Base-by-base conservation (phyloP, 371 early-diverging fungal species). In the Haplosporangium sp. region DNA sequence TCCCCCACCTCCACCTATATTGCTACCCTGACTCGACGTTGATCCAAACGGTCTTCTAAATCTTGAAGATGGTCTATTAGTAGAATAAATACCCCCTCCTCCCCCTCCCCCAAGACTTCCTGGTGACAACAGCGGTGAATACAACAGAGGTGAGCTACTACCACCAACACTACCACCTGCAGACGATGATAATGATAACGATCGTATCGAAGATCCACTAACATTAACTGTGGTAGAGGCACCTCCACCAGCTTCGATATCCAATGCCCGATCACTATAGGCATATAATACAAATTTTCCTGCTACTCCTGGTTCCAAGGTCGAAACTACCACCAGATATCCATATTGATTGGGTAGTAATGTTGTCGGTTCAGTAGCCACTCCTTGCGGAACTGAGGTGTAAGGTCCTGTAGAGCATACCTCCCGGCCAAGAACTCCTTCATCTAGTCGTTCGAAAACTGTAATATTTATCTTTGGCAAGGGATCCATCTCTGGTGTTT, bases 391-490 rank as follows among this genome's bases (percentile, higher is more conserved):
- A 27, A 89, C 88, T 77, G 93, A 91, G 48, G 91, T 88, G 76
- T 93, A 94, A 38, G 89, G 89, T 0, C 95, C 95, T 2, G 95
- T 92, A 17, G 92, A 90, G 15, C 89, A 90, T 19, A 92, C 78
- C 68, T 90, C 89, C 15, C 79, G 78, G 27, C 92, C 93, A 60
- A 89, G 87, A 0, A 87, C 76, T 20, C 89, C 88, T 35, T 84
- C 85, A 34, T 88, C 87, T 57, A 88, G 85, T 37, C 87, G 84
- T 69, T 90, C 91, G 72, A 90, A 93, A 20, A 94, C 84, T 2
- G 92, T 89, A 5, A 93, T 88, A 74, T 92, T 92, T 67, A 88
- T 87, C n/a, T 91, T 88, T 9, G 95, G 95, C 27, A 88, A 86
- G 10, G 89, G 86, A 6, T 63, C 66, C 37, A 91, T 88, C 34